Conservation (phyloP, 1,284 basidiomycete species). For the Cerioporus squamosus region DNA sequence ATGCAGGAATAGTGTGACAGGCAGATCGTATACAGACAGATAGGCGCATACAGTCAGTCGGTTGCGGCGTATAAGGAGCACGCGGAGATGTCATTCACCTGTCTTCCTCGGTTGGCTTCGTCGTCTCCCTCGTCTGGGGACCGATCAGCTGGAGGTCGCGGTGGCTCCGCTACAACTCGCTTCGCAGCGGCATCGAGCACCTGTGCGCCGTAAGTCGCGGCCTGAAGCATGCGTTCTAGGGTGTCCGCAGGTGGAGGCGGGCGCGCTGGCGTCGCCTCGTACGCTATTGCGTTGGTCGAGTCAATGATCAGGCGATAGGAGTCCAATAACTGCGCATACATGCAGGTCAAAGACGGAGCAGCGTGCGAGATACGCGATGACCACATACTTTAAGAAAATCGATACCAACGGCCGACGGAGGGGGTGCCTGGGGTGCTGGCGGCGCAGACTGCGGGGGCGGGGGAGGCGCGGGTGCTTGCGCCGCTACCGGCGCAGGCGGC, state of each 20-base stretch:
- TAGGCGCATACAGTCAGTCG: neutral
- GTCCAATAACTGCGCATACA: constrained; percentile 43
- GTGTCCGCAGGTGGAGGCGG: constrained; percentile 40
- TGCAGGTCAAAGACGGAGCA: constrained; percentile 16
- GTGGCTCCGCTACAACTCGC: constrained; percentile 29
- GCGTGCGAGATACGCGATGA: constrained; percentile 3
- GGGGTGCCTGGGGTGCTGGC: constrained; percentile 8
- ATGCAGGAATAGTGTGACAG: neutral
- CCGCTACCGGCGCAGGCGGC: constrained; percentile 16
- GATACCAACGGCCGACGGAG: constrained; percentile 31
- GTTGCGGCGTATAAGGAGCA: too few species aligned
- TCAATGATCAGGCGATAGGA: constrained; percentile 51
- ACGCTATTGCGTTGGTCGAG: constrained; percentile 37
- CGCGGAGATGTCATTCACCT: constrained; percentile 22
- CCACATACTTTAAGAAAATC: constrained; percentile 58
- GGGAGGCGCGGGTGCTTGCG: constrained; percentile 11
- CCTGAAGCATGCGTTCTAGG: constrained; percentile 51
- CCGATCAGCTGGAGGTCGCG: constrained; percentile 19
- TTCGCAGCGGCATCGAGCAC: constrained; percentile 47
- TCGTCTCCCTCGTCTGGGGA: constrained; percentile 23
- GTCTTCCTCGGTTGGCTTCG: constrained; percentile 22
- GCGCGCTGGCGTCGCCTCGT: constrained; percentile 31
- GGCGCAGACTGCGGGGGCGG: constrained; percentile 18
- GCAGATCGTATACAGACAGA: too few species aligned
- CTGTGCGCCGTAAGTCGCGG: constrained; percentile 56